Percentiles rank a stretch among this genome's conserved stretches.
These are phyloP conservation scores for Hypoxylon sp. DNA, from an alignment of 2,329 filamentous ascomycete genomes.

Conservation along the genomic window DNA sequence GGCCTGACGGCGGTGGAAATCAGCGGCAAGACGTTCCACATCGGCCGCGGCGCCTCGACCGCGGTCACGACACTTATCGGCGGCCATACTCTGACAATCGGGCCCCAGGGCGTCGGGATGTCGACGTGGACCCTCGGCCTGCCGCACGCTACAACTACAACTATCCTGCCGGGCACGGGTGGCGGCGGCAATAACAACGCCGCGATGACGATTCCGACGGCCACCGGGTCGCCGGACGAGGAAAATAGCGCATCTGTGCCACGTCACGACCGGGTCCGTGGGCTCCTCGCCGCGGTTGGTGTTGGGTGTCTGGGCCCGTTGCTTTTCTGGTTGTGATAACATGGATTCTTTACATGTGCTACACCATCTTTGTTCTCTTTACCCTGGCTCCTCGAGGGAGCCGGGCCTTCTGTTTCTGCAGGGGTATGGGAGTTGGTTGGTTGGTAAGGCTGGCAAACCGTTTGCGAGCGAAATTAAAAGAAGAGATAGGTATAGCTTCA, in stretches of 20 bases:
- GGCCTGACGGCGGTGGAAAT: conserved; percentile 63
- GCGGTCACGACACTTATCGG: conserved; percentile 60
- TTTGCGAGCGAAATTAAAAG: conserved; percentile 5
- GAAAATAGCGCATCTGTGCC: conserved; percentile 38
- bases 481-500: neutral
- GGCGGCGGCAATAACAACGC: conserved; percentile 42
- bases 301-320: conserved; percentile 51
- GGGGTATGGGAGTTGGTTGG: neutral
- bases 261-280: conserved; percentile 34
- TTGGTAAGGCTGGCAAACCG: neutral
- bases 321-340: conserved; percentile 36
- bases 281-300: conserved; percentile 56
- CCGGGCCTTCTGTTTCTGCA: conserved; percentile 8
- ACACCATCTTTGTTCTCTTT: conserved; percentile 4
- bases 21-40: conserved; percentile 61
- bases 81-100: conserved; percentile 64
- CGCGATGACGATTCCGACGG: conserved; percentile 36
- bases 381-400: neutral
- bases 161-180: conserved; percentile 32
- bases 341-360: conserved; percentile 13
- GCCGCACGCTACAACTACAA: conserved; percentile 60
- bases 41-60: conserved; percentile 59
- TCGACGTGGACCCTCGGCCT: conserved; percentile 59
- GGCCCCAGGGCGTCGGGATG: conserved; percentile 61
- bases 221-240: neutral